Evolutionary conservation across 1,284 basidiomycete genomes (phyloP), one percentile per base, ranked within the genome.

Genomic region (Stereum hirsutum): DNA sequence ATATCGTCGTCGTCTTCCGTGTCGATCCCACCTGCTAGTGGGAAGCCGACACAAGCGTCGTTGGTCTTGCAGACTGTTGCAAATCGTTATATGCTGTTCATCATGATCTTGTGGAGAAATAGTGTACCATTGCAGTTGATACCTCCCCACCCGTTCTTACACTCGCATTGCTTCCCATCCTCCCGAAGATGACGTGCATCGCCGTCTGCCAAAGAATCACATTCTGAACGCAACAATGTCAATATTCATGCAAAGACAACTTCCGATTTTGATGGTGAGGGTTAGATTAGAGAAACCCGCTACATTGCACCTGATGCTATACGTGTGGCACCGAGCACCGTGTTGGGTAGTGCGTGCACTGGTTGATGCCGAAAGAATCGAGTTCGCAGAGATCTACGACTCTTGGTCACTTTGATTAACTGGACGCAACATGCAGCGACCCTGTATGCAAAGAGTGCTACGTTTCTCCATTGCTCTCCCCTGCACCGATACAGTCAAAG

Each of bases 101-200:
- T 34, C 4, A 3, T 17, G 10, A 38, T 11, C 14, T 38, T 4
- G 4, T 20, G 31, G 32, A 4, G 6, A 12, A 6, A 15, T 12
- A 20, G 41, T 75, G 49, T 45, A 92, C 91, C 91, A 61, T 97
- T 96, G 66, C 94, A 98, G 58, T 97, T 98, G 52, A 98, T 85
- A 11, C 95, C 94, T 38, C 74, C 76, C 94, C 94, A 99, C 0
- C 93, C 94, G 1, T 92, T 86, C 53, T 86, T 88, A 59, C 95
- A 99, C 26, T 91, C 69, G 62, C 95, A 98, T 6, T 76, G 63
- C 50, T 83, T 71, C 2, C 81, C 85, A 8, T 80, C 75, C 38
- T 84, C 81, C 45, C 93, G 72, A 20, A 92, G 81, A 46, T 80
- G 80, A 15, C 95, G 78, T 45, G 89, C 81, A 39, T 84, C 80